Evolutionary conservation across 2,329 filamentous ascomycete species (phyloP), one percentile per base, ranked within the genome.

Genomic region (Bipolaris sorokiniana): DNA sequence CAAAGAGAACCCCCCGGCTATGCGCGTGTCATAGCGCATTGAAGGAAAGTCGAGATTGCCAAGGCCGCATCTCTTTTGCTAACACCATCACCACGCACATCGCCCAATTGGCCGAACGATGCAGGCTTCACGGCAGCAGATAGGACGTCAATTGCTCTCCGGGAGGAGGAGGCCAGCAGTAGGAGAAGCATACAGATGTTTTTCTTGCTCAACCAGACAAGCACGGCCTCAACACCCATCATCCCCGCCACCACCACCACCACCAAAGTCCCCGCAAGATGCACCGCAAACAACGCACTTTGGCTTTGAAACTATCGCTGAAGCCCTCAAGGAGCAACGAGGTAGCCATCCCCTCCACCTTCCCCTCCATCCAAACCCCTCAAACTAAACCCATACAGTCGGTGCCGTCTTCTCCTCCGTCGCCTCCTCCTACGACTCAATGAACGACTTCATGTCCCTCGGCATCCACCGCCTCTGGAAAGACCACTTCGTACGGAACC

Each of bases 391-490:
- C 6, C 2, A 9, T 2, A 38, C 18, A 83, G 93, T 97, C 38
- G 90, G 90, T 58, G 87, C 86, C 40, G 95, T 99, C 56, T 99
- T 99, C 81, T 94, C 91, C 77, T 97, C 90, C 65, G 95, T 99
- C 38, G 95, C 95, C 66, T 88, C 91, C 62, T 92, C 90, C 16
- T 99, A 99, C 80, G 95, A 99, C 78, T 90, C 89, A 61, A 99
- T 99, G 95, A 99, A 99, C 80, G 95, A 99, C 77, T 85, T 98
- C 66, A 99, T 99, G 95, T 98, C 95, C 7, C 86, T 99, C 46
- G 95, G 95, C 53, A 93, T 97, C 79, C 95, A 99, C 78, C 90
- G 95, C 41, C 82, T 99, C 36, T 99, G 95, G 95, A 99, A 90
- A 81, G 94, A 98, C 79, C 88, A 97, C 79, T 99, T 98, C 77